Conservation (phyloP, 2,329 filamentous ascomycete genomes). For the Pseudogymnoascus sp. region DNA sequence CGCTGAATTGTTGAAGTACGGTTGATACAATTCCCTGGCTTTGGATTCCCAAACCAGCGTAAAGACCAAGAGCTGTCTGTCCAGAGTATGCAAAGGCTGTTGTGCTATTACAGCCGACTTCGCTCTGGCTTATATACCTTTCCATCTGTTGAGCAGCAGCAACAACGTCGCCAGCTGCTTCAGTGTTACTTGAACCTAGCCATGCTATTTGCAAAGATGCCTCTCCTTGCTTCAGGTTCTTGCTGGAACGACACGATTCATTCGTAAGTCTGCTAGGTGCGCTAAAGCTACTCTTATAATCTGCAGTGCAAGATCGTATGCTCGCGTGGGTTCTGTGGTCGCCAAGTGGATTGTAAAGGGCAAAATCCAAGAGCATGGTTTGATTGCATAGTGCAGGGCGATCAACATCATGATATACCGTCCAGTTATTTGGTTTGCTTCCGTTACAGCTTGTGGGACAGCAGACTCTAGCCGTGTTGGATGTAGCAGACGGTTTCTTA, state of each 20-base stretch:
- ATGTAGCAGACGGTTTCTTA: not conserved
- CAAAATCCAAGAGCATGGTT: conserved; percentile 18
- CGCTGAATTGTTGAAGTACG: not conserved
- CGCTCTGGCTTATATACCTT: not conserved
- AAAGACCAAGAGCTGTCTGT: not conserved
- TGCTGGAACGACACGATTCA: not conserved
- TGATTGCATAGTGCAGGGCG: conserved; percentile 14
- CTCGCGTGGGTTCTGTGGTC: conserved; percentile 13
- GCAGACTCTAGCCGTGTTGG: not conserved
- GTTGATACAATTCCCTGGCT: not conserved
- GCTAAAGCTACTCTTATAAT: not conserved
- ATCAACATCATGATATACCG: conserved; percentile 16
- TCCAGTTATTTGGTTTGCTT: conserved; percentile 15
- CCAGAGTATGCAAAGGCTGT: conserved; percentile 6
- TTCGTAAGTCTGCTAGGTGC: not conserved
- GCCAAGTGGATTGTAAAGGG: conserved; percentile 16
- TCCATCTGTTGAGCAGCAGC: not conserved
- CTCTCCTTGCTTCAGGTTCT: not conserved
- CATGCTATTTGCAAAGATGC: not conserved
- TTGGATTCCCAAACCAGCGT: not conserved
- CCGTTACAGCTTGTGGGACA: conserved; percentile 15
- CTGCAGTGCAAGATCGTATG: conserved; percentile 12
- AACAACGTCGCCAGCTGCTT: not conserved
- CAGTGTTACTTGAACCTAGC: not conserved
- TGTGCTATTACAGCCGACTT: not conserved